Percentiles rank a stretch among this genome's conserved stretches.
Evolutionary conservation across 2,329 filamentous ascomycete genomes (phyloP).

Genomic region (Neofusicoccum laricinum): DNA sequence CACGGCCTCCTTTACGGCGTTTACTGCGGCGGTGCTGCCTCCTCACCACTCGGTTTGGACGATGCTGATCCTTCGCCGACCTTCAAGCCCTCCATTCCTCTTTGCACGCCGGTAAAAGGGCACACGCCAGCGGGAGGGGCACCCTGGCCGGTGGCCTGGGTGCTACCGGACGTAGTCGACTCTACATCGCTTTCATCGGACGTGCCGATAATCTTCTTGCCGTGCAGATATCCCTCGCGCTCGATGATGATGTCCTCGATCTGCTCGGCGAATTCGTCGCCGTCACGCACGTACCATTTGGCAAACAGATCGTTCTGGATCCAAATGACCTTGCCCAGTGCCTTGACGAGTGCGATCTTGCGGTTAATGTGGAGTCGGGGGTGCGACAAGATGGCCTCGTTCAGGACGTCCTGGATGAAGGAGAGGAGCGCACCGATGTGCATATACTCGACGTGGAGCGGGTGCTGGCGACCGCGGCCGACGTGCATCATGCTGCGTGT

Average conservation of each 20-base stretch:
- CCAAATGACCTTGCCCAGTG: constrained; percentile 79
- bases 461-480: constrained; percentile 68
- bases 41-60: not conserved
- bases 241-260: constrained; percentile 39
- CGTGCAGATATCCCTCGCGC: constrained; percentile 35
- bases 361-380: constrained; percentile 63
- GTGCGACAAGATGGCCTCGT: constrained; percentile 71
- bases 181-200: constrained; percentile 24
- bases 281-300: constrained; percentile 74
- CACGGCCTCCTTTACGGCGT: not conserved
- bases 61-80: not conserved
- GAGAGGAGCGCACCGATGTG: constrained; percentile 71
- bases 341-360: constrained; percentile 73
- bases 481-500: constrained; percentile 69
- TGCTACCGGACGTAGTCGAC: constrained; percentile 4
- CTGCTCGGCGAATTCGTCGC: constrained; percentile 56
- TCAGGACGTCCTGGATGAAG: constrained; percentile 75
- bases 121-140: constrained; percentile 2
- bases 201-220: constrained; percentile 31
- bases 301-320: constrained; percentile 85
- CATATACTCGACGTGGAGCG: constrained; percentile 76
- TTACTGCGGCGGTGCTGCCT: not conserved
- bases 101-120: constrained; percentile 16
- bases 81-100: constrained; percentile 1
- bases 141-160: not conserved